Percentiles rank a stretch among this genome's conserved stretches.
Evolutionary conservation across 495 filamentous ascomycete species (phyloP).

Genomic region (Amniculicola lignicola): DNA sequence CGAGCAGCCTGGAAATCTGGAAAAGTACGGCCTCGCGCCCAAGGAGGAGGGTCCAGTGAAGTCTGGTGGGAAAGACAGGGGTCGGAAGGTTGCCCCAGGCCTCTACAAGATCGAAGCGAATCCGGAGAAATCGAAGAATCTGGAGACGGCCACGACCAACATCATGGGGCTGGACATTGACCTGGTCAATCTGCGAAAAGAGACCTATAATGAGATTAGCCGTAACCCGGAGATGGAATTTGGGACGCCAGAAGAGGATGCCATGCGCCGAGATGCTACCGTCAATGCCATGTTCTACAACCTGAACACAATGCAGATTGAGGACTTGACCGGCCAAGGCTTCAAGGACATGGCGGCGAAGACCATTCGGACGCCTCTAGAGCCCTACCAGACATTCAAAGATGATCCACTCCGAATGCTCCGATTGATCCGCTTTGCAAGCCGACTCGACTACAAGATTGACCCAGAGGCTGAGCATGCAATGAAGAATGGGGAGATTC

Average conservation of each 20-base stretch:
- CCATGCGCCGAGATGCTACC: conserved; percentile 84
- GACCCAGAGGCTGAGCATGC: conserved; percentile 61
- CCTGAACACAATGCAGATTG: conserved; percentile 66
- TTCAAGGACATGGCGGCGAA: conserved; percentile 67
- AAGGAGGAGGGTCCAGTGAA: conserved; percentile 35
- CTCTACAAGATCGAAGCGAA: conserved; percentile 60
- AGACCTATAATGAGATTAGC: conserved; percentile 81
- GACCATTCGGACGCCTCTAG: conserved; percentile 80
- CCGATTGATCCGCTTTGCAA: conserved; percentile 84
- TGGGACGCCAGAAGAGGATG: conserved; percentile 86
- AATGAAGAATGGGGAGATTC: conserved; percentile 73
- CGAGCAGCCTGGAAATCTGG: conserved; percentile 41
- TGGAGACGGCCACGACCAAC: conserved; percentile 85
- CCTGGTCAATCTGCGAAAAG: conserved; percentile 89
- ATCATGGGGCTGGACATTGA: conserved; percentile 89
- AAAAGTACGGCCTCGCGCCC: conserved; percentile 41
- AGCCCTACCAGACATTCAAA: conserved; percentile 87
- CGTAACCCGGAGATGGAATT: conserved; percentile 92
- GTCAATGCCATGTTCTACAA: conserved; percentile 98
- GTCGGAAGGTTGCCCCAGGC: conserved; percentile 37
- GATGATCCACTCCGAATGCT: conserved; percentile 93
- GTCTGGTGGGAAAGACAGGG: conserved; percentile 21
- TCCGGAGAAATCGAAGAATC: conserved; percentile 95
- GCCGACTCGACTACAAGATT: conserved; percentile 74
- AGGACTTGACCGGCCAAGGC: conserved; percentile 78